A percentile compares a stretch with the other conserved stretches of the same genome.
Conservation (phyloP, 1,284 basidiomycete genomes). For the Trichosporon ovoides region DNA sequence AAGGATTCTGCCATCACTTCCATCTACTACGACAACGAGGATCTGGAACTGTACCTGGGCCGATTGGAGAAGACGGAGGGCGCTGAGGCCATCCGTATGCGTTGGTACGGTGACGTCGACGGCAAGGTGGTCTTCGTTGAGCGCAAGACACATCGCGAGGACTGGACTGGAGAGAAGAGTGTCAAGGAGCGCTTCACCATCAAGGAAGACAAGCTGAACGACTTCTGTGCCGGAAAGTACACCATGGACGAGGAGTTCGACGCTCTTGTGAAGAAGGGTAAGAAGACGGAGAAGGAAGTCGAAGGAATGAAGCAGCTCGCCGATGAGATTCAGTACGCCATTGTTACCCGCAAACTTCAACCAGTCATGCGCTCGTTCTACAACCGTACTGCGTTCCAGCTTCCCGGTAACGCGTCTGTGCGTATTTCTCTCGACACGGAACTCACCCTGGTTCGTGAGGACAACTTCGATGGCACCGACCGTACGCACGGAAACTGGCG, state of each 20-base stretch:
- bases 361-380: conserved; percentile 99
- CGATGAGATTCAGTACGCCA: conserved; percentile 88
- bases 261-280: conserved; percentile 79
- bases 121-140: conserved; percentile 86
- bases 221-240: conserved; percentile 82
- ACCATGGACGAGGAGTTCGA: conserved; percentile 94
- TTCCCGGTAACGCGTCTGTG: conserved; percentile 94
- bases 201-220: conserved; percentile 91
- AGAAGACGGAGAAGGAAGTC: conserved; percentile 89
- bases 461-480: conserved; percentile 84
- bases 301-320: conserved; percentile 95
- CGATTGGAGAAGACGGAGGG: conserved; percentile 98
- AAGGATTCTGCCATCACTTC: conserved; percentile 71
- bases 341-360: conserved; percentile 73
- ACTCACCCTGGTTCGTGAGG: conserved; percentile 87
- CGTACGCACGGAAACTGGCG: conserved; percentile 89
- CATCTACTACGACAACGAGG: conserved; percentile 73
- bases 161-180: conserved; percentile 99
- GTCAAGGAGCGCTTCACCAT: conserved; percentile 97
- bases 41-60: conserved; percentile 92
- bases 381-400: conserved; percentile 97
- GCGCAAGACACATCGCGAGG: conserved; percentile 96
- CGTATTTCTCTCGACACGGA: conserved; percentile 98
- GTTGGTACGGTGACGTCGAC: conserved; percentile 95
- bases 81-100: conserved; percentile 88